Base-by-base conservation (phyloP, 257 asterid genomes). In the Coffea eugenioides region DNA sequence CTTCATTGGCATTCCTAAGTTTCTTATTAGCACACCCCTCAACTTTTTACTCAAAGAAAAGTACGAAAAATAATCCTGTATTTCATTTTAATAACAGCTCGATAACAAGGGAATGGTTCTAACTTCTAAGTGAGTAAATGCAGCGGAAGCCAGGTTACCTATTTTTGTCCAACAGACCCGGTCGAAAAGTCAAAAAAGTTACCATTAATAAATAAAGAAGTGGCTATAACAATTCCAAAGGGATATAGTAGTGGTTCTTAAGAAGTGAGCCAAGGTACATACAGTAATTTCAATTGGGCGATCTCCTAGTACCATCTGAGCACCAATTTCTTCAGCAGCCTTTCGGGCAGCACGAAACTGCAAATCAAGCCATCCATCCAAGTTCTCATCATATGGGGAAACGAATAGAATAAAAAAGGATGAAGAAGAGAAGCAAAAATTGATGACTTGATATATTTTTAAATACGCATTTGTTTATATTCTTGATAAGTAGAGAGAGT, bases 271-370 rank as follows among this genome's bases (percentile, higher is more conserved):
- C n/a, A 41, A 71, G 75, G 45, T 46, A 73, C 94, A 76, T 85
- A 93, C 98, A 61, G 98, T 95, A 77, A 95, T 93, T 88, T 95
- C 98, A 78, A 95, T 95, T 1, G 97, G 98, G 49, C 97, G 91
- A 85, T 93, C 97, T 51, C 99, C 99, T 86, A 92, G 86, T 62
- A 95, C 97, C 80, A 93, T 81, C 84, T 95, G 99, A 71, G 97
- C 98, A 48, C 98, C 98, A 77, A 91, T 84, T 86, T 90, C 98
- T 82, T 92, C 99, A 54, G 97, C 84, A 84, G 83, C 94, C 86
- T 86, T 90, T 49, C 99, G 86, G 67, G 99, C 99, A 83, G 97
- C 97, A 51, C 94, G 97, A 83, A 95, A 95, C 99, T 95, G 89
- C 68, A 83, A 67, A 80, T 52, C 57, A 68, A 65, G 76, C 54